Conservation (phyloP, 495 filamentous ascomycete genomes). For the Trichoderma erinaceum region DNA sequence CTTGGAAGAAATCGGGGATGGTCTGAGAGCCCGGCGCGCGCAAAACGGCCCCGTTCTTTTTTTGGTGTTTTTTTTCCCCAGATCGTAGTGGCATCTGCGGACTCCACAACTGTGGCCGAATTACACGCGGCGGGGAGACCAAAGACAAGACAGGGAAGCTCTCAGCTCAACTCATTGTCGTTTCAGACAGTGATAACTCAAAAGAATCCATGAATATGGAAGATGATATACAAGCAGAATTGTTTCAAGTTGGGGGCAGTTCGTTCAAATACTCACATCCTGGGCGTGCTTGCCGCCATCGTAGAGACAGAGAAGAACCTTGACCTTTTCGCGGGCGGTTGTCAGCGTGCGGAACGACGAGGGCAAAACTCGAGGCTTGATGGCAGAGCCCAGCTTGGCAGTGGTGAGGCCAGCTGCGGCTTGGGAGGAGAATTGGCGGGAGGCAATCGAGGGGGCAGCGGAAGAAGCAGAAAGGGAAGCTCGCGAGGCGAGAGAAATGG, state of each 20-base stretch:
- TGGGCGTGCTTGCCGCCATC: constrained; percentile 48
- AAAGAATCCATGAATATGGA: no score
- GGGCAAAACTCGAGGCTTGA: not conserved
- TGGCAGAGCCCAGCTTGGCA: constrained; percentile 1
- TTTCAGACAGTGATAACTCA: no score
- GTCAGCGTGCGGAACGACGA: constrained; percentile 2
- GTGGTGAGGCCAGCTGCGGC: constrained; percentile 7
- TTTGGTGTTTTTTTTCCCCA: not conserved
- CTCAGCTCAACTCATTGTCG: no score
- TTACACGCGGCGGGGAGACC: no score
- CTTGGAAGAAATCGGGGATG: not conserved
- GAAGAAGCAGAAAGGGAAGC: not conserved
- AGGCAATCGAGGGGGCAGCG: not conserved
- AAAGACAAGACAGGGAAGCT: no score
- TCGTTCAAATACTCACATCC: constrained; percentile 33
- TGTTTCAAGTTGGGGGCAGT: constrained; percentile 8
- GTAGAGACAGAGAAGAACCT: constrained; percentile 52
- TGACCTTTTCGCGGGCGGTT: constrained; percentile 45
- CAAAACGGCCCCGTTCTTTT: constrained; percentile 2
- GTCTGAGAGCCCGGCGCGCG: not conserved
- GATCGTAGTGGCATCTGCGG: not conserved
- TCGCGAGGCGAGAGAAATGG: constrained; percentile 4
- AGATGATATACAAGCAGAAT: not conserved
- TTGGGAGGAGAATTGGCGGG: not conserved
- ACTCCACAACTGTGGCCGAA: not conserved